Conservation (phyloP, 192 early-diverging fungal genomes). For the Radiomyces spectabilis region DNA sequence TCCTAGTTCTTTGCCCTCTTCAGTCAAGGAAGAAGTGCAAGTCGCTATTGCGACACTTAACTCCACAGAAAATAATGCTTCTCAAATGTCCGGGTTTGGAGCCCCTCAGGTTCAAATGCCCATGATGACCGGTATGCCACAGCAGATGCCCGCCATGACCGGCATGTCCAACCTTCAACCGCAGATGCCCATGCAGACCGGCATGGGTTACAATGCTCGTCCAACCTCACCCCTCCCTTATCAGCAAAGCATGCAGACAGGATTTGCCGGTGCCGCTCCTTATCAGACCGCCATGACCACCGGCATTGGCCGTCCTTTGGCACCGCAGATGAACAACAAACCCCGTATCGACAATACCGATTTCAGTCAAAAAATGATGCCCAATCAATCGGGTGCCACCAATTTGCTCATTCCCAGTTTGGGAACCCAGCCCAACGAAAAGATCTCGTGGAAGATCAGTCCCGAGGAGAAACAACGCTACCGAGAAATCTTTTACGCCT, state of each 20-base stretch:
- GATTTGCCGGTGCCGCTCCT: background rate
- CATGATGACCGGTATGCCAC: conserved; percentile 1
- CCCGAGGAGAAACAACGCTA: conserved; percentile 30
- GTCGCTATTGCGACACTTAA: conserved; percentile 28
- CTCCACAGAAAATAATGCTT: conserved; percentile 10
- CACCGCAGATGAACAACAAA: conserved; percentile 3
- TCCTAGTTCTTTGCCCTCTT: conserved; percentile 38
- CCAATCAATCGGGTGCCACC: conserved; percentile 6
- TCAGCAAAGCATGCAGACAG: conserved; percentile 2
- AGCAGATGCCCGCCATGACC: conserved; percentile 6
- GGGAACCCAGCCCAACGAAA: conserved; percentile 15
- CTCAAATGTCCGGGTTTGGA: background rate
- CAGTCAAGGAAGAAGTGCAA: conserved; percentile 38
- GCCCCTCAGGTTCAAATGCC: background rate
- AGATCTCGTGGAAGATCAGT: conserved; percentile 41
- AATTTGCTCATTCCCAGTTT: conserved; percentile 21
- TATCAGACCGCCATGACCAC: conserved; percentile 10
- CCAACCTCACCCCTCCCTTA: background rate
- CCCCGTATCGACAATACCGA: conserved; percentile 19
- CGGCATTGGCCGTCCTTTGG: background rate
- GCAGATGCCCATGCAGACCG: conserved; percentile 19
- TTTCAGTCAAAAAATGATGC: conserved; percentile 34
- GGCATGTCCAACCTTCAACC: conserved; percentile 2
- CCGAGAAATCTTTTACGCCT: conserved; percentile 31
- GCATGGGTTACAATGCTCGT: conserved; percentile 2